Conservation (phyloP, 176 grass and related monocot genomes). For the Eleusine indica region DNA sequence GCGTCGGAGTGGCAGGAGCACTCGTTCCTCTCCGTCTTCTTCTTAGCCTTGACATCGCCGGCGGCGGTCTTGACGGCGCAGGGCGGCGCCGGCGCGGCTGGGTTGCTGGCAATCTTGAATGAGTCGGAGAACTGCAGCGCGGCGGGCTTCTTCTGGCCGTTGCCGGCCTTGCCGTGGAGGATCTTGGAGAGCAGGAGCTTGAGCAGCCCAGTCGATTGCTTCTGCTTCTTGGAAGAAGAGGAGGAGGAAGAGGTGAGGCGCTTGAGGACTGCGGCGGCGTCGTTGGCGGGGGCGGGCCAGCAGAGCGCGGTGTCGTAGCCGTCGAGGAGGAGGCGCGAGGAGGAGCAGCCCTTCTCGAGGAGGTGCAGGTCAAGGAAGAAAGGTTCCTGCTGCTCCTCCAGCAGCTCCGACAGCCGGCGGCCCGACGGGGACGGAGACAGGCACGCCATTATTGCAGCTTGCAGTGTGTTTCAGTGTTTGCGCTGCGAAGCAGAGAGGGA, state of each 20-base stretch:
- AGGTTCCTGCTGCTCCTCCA: constrained; percentile 89
- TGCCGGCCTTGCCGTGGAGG: constrained; percentile 38
- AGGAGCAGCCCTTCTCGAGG: constrained; percentile 70
- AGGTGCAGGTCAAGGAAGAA: constrained; percentile 84
- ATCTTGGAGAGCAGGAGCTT: constrained; percentile 63
- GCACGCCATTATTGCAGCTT: constrained; percentile 48
- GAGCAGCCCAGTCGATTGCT: constrained; percentile 20
- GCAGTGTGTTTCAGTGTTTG: not conserved
- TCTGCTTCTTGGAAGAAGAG: not conserved
- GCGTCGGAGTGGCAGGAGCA: not conserved
- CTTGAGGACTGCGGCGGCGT: constrained; percentile 34
- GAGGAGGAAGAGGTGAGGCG: constrained; percentile 35
- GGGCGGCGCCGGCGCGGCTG: not conserved
- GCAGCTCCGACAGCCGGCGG: constrained; percentile 73
- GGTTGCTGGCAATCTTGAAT: not conserved
- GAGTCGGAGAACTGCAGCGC: constrained; percentile 49
- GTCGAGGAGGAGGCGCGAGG: constrained; percentile 49
- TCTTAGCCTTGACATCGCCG: not conserved
- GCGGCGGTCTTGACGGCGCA: constrained; percentile 24
- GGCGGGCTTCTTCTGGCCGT: constrained; percentile 34
- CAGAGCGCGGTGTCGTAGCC: constrained; percentile 55
- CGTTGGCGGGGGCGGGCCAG: constrained; percentile 49
- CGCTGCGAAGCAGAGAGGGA: not conserved
- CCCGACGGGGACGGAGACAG: constrained; percentile 51
- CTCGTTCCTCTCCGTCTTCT: not conserved